These are phyloP conservation scores for Clarireedia paspali DNA, from an alignment of 2,329 filamentous ascomycete species.

Conservation along the genomic window DNA sequence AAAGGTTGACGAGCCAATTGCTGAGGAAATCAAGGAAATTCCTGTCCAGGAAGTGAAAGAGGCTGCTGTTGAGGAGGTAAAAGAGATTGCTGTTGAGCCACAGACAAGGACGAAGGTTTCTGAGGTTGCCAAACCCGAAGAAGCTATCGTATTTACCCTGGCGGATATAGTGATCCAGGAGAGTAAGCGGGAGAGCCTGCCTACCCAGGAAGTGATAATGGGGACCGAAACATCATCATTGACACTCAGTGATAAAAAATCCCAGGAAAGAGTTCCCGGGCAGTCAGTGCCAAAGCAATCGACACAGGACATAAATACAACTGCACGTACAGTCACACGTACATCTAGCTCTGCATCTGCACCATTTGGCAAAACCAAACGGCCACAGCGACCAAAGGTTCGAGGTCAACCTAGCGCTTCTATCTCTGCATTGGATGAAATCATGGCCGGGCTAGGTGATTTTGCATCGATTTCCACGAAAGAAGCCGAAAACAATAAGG, in stretches of 20 bases:
- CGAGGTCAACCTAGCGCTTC: background rate
- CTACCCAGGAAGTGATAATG: no score
- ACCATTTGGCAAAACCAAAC: background rate
- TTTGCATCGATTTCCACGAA: background rate
- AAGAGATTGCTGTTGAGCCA: background rate
- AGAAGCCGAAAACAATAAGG: background rate
- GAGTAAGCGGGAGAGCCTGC: no score
- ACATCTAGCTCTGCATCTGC: background rate
- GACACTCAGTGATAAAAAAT: no score
- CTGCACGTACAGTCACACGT: background rate
- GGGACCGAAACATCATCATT: no score
- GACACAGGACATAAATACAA: background rate
- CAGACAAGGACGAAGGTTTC: no score
- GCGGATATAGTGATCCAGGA: no score
- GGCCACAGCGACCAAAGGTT: background rate
- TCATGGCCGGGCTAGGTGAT: conserved; percentile 7
- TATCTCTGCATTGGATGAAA: conserved; percentile 9
- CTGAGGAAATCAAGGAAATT: background rate
- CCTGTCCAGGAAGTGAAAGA: background rate
- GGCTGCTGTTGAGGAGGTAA: background rate
- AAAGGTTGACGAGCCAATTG: background rate
- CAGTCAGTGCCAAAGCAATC: background rate
- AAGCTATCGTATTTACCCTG: no score
- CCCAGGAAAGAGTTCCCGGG: background rate
- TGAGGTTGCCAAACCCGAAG: no score